These are phyloP conservation scores for Beta macrorhiza DNA, from an alignment of 179 eudicot genomes.

Conservation along the genomic window DNA sequence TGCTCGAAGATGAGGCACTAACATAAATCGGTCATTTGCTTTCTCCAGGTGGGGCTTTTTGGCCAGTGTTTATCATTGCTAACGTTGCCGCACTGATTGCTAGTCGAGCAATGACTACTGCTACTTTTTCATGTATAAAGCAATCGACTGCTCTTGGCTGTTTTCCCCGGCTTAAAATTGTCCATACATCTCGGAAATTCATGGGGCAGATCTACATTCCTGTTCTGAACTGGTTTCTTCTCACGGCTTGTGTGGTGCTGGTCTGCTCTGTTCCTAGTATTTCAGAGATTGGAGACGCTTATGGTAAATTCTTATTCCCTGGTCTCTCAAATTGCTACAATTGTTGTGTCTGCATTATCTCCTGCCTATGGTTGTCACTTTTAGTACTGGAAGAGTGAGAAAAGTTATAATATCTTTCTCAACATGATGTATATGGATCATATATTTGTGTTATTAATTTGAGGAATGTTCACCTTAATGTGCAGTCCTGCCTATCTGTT, in stretches of 20 bases:
- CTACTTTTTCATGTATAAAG: constrained; percentile 95
- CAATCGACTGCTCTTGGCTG: constrained; percentile 96
- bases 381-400: not conserved
- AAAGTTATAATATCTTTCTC: not conserved
- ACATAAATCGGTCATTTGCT: constrained; percentile 16
- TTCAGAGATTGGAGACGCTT: constrained; percentile 91
- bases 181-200: constrained; percentile 95
- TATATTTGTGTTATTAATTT: not conserved
- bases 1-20: not conserved
- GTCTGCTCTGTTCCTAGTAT: constrained; percentile 80
- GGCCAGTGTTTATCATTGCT: constrained; percentile 91
- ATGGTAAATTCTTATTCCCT: constrained; percentile 53
- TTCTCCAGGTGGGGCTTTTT: constrained; percentile 76
- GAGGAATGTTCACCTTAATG: not conserved
- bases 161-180: constrained; percentile 93
- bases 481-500: not conserved
- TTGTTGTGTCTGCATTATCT: not conserved
- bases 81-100: constrained; percentile 93
- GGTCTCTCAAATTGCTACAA: not conserved
- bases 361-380: not conserved
- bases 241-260: constrained; percentile 63
- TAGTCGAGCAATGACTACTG: constrained; percentile 94
- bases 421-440: not conserved
- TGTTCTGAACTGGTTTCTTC: constrained; percentile 95
- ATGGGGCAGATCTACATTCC: constrained; percentile 99